Conservation (phyloP, 305 asterid species). For the Lippia alba region DNA sequence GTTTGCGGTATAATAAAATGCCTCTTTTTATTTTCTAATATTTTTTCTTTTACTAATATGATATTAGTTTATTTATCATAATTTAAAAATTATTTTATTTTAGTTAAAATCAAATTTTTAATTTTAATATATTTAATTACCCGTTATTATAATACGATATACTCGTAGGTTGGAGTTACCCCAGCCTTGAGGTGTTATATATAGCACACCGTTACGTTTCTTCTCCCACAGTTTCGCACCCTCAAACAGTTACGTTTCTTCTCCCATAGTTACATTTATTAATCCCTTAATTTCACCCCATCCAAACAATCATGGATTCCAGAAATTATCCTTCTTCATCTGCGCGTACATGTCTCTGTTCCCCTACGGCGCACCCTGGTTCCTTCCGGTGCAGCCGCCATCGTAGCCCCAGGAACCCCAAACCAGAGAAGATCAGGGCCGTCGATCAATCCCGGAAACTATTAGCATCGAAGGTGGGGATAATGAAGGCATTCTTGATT, state of each 20-base stretch:
- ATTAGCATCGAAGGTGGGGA: slow-evolving; percentile 19
- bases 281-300: background rate
- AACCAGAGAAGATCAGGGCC: slow-evolving; percentile 28
- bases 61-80: too few species aligned
- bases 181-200: too few species aligned
- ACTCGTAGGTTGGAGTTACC: too few species aligned
- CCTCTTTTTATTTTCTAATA: too few species aligned
- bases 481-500: slow-evolving; percentile 37
- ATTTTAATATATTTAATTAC: too few species aligned
- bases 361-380: slow-evolving; percentile 56
- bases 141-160: too few species aligned
- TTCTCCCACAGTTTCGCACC: slow-evolving; percentile 1
- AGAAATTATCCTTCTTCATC: slow-evolving; percentile 20
- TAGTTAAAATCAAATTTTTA: too few species aligned
- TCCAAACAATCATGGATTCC: slow-evolving; percentile 25
- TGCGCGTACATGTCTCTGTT: slow-evolving; percentile 42
- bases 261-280: slow-evolving; percentile 2
- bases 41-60: too few species aligned
- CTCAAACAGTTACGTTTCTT: too few species aligned
- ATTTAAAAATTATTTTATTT: too few species aligned
- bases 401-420: slow-evolving; percentile 34
- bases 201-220: too few species aligned
- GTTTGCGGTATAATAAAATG: too few species aligned
- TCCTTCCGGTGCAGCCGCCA: slow-evolving; percentile 53
- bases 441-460: slow-evolving; percentile 18